Conservation (phyloP, 148 eudicot species). For the Rhododendron ovatum region DNA sequence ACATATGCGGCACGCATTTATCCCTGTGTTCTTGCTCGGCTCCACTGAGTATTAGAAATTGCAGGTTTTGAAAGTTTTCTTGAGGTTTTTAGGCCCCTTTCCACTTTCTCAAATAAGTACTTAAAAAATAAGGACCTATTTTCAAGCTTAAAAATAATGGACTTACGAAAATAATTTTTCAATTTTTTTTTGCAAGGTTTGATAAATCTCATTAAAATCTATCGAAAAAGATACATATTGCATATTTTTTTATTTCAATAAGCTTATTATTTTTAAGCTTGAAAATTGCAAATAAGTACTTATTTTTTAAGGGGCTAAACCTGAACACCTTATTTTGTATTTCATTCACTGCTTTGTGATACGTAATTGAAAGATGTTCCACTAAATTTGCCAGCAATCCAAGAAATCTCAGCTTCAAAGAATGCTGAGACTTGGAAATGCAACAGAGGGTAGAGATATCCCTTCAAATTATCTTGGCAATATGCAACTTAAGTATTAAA, state of each 20-base stretch:
- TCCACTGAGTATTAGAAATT: neutral
- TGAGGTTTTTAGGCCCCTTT: neutral
- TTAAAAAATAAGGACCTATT: too few relatives aligned
- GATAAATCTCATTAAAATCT: too few relatives aligned
- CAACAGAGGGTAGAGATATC: neutral
- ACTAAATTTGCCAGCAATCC: neutral
- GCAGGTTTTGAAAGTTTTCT: neutral
- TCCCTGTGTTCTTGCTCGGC: neutral
- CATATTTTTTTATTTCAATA: too few relatives aligned
- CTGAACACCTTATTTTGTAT: neutral
- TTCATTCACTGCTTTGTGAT: neutral
- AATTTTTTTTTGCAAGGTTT: too few relatives aligned
- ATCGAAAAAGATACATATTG: too few relatives aligned
- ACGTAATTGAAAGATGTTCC: neutral
- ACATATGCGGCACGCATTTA: neutral
- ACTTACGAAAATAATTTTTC: too few relatives aligned
- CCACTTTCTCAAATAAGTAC: too few relatives aligned
- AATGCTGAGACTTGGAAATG: neutral
- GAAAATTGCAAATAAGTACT: too few relatives aligned
- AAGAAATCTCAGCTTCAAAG: neutral
- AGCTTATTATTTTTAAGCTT: too few relatives aligned
- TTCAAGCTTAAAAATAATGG: too few relatives aligned
- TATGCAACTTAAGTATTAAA: neutral
- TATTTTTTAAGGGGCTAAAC: too few relatives aligned
- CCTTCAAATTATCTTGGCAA: neutral